A percentile compares a stretch with the other conserved stretches of the same genome.
Evolutionary conservation across 2,329 filamentous ascomycete genomes (phyloP).

Genomic region (Penicillium sp.): DNA sequence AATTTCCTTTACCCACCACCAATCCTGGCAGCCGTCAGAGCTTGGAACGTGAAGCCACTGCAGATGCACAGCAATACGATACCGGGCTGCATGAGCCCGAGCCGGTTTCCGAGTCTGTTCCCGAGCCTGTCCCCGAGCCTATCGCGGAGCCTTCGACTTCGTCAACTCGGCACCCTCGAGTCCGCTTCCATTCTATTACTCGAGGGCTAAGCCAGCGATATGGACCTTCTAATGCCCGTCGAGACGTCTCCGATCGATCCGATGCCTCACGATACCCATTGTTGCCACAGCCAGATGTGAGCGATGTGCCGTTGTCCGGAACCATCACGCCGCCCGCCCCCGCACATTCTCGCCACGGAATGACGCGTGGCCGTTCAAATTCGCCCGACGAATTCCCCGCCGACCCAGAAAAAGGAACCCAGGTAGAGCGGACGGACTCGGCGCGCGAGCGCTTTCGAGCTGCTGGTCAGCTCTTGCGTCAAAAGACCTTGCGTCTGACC

Average conservation of each 20-base stretch:
- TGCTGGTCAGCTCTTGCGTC: constrained; percentile 27
- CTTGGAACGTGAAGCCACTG: constrained; percentile 16
- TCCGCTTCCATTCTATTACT: constrained; percentile 21
- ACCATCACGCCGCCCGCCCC: constrained; percentile 23
- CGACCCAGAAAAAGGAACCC: constrained; percentile 12
- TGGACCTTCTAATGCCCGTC: constrained; percentile 2
- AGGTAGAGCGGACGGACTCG: constrained; percentile 15
- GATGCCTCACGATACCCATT: constrained; percentile 12
- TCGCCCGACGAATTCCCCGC: constrained; percentile 3
- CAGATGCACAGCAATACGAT: constrained; percentile 15
- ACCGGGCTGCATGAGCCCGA: constrained; percentile 7
- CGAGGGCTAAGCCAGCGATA: constrained; percentile 10
- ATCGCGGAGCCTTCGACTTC: background rate
- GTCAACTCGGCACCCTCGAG: constrained; percentile 16
- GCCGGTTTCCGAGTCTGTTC: background rate
- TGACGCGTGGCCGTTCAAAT: constrained; percentile 8
- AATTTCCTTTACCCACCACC: constrained; percentile 14
- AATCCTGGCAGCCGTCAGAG: constrained; percentile 10
- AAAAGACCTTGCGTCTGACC: constrained; percentile 26
- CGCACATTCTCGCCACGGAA: constrained; percentile 15
- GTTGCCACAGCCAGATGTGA: constrained; percentile 11
- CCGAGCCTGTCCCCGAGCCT: too few relatives aligned
- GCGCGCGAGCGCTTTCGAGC: constrained; percentile 24
- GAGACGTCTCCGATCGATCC: constrained; percentile 7
- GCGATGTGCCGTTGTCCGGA: constrained; percentile 15